Conservation (phyloP, 768 basidiomycete species). For the Suillus cothurnatus region DNA sequence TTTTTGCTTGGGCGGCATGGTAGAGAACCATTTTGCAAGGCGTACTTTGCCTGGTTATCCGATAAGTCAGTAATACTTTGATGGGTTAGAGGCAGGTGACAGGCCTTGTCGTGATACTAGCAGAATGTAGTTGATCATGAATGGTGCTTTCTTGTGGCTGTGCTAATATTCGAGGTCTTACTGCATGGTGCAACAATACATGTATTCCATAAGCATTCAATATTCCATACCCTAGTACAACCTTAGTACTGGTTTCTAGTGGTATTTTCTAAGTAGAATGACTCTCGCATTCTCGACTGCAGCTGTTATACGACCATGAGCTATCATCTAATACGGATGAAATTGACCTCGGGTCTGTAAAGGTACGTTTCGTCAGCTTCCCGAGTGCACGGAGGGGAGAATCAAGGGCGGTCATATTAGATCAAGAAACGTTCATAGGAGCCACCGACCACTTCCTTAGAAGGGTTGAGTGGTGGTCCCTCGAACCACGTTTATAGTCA, state of each 20-base stretch:
- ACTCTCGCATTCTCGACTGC: neutral
- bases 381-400: neutral
- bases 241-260: neutral
- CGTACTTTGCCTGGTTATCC: conserved; percentile 77
- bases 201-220: neutral
- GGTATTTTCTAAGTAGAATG: neutral
- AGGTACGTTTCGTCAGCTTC: conserved; percentile 14
- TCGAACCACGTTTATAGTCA: conserved; percentile 81
- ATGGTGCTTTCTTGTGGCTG: conserved; percentile 24
- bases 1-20: conserved; percentile 78
- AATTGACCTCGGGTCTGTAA: neutral
- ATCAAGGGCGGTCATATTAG: conserved; percentile 73
- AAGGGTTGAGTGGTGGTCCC: conserved; percentile 51
- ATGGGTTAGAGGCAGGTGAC: conserved; percentile 24
- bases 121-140: conserved; percentile 91
- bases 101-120: conserved; percentile 91
- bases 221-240: neutral
- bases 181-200: neutral
- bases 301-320: neutral
- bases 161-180: conserved; percentile 16
- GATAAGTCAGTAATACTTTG: conserved; percentile 15
- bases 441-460: conserved; percentile 41
- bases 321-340: neutral
- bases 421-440: conserved; percentile 79
- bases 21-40: conserved; percentile 94